Percentiles rank a stretch among this genome's conserved stretches.
Conservation (phyloP, 2,329 filamentous ascomycete genomes). For the Rhinocladiella mackenziei region DNA sequence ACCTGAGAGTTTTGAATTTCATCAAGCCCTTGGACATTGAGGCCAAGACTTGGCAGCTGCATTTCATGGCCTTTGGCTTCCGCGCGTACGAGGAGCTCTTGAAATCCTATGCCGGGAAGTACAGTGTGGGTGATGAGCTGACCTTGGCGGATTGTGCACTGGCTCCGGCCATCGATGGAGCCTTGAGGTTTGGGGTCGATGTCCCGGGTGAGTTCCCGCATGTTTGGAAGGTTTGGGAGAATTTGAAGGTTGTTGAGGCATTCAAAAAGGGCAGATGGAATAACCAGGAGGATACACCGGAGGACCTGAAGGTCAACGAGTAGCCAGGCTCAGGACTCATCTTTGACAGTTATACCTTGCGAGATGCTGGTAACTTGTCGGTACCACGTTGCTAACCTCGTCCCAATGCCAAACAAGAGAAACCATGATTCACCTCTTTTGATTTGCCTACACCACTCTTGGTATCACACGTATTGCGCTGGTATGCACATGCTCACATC, state of each 20-base stretch:
- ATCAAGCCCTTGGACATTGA: slow-evolving; percentile 46
- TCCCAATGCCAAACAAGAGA: too few species aligned
- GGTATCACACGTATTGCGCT: too few species aligned
- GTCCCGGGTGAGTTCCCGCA: slow-evolving; percentile 46
- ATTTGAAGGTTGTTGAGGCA: slow-evolving; percentile 48
- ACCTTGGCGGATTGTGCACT: slow-evolving; percentile 58
- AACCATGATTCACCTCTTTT: too few species aligned
- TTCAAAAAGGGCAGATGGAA: slow-evolving; percentile 53
- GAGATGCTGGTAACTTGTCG: too few species aligned
- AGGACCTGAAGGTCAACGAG: slow-evolving; percentile 38
- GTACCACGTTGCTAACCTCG: too few species aligned
- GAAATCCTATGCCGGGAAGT: slow-evolving; percentile 42
- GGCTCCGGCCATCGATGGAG: slow-evolving; percentile 57
- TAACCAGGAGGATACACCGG: slow-evolving; percentile 53
- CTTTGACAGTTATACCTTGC: too few species aligned
- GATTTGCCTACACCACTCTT: too few species aligned
- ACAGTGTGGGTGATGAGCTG: slow-evolving; percentile 54
- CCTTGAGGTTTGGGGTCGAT: slow-evolving; percentile 53
- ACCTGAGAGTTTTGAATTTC: slow-evolving; percentile 51
- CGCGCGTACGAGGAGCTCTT: slow-evolving; percentile 52
- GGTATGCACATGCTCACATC: too few species aligned
- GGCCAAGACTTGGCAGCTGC: slow-evolving; percentile 49
- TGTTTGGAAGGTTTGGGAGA: slow-evolving; percentile 45
- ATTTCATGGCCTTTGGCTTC: slow-evolving; percentile 53
- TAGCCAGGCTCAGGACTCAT: too few species aligned